Conservation (phyloP, 345 rosid genomes). For the Erodium maritimum region DNA sequence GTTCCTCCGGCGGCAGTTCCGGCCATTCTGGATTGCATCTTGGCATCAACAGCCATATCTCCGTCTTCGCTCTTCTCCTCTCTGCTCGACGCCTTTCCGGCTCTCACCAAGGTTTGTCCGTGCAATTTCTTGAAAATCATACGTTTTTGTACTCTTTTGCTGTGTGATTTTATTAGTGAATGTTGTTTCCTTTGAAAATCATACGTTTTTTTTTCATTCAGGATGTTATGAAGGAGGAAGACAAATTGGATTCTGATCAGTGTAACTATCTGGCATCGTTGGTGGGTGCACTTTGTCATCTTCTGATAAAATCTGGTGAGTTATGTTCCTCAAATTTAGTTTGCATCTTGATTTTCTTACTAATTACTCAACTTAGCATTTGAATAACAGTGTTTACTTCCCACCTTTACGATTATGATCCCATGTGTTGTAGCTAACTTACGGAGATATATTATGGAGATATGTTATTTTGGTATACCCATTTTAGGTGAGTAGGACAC, state of each 20-base stretch:
- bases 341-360: no score
- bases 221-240: conserved; percentile 31
- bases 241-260: conserved; percentile 27
- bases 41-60: conserved; percentile 52
- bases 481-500: no score
- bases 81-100: conserved; percentile 30
- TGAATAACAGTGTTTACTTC: no score
- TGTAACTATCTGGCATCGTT: conserved; percentile 32
- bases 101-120: conserved; percentile 18
- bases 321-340: conserved; percentile 1
- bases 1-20: conserved; percentile 66
- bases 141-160: not conserved
- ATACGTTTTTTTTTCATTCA: conserved; percentile 9
- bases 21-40: conserved; percentile 69
- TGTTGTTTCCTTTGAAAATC: no score
- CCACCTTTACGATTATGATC: no score
- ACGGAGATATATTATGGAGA: no score
- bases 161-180: no score
- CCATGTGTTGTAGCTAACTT: no score
- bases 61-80: conserved; percentile 44
- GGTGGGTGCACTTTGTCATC: conserved; percentile 68
- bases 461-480: no score
- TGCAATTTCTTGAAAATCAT: no score
- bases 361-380: no score
- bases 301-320: conserved; percentile 54